Evolutionary conservation across 2,329 filamentous ascomycete species (phyloP).

Genomic region (Exophiala sideris): DNA sequence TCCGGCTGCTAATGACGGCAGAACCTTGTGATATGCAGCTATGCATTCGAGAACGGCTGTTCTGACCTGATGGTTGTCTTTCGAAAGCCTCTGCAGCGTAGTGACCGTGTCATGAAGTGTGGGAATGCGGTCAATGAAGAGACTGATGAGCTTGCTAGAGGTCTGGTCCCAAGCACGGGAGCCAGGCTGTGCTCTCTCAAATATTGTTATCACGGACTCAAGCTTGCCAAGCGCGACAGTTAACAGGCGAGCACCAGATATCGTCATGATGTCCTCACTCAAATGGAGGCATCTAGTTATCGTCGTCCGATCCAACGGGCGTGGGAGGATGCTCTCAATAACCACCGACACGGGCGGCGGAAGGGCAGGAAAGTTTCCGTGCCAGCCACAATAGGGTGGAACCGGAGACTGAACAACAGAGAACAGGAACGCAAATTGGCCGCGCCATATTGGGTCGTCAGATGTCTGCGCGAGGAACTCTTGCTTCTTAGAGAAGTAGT

Average conservation of each 20-base stretch:
- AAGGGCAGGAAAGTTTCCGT: constrained; percentile 56
- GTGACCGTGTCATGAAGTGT: constrained; percentile 76
- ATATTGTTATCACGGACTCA: constrained; percentile 58
- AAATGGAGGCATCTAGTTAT: constrained; percentile 75
- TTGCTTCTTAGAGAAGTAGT: constrained; percentile 78
- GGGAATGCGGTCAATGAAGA: constrained; percentile 76
- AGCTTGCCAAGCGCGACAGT: constrained; percentile 78
- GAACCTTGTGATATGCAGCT: constrained; percentile 77
- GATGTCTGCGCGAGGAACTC: constrained; percentile 88
- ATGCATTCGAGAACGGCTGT: constrained; percentile 77
- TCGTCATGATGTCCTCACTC: constrained; percentile 72
- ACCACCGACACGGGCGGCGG: constrained; percentile 77
- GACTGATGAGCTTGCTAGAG: constrained; percentile 62
- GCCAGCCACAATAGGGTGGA: constrained; percentile 66
- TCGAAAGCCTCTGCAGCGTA: constrained; percentile 66
- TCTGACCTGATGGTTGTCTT: constrained; percentile 69
- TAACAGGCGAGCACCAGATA: constrained; percentile 79
- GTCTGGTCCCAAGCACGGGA: constrained; percentile 66
- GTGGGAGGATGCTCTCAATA: constrained; percentile 81
- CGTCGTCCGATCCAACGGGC: constrained; percentile 74
- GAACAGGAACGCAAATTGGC: constrained; percentile 85
- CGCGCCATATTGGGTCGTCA: constrained; percentile 88
- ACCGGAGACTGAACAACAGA: constrained; percentile 72
- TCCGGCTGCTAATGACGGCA: constrained; percentile 74
- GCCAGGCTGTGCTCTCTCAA: constrained; percentile 46